These are phyloP conservation scores for Capniomyces stellatus DNA, from an alignment of 371 early-diverging fungal species.

Conservation along the genomic window DNA sequence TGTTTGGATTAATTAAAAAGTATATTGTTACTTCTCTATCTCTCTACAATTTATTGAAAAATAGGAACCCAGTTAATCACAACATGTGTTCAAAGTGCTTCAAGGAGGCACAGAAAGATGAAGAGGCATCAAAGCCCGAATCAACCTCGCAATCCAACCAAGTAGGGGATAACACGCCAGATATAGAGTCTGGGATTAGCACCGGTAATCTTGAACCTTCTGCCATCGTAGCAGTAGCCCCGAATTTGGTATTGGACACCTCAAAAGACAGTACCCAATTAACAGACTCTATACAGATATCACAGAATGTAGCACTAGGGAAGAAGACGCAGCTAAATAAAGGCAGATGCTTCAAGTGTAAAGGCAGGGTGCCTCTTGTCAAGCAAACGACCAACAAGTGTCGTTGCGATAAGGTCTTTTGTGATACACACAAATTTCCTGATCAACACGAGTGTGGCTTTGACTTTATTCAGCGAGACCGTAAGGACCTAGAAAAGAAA, in stretches of 20 bases:
- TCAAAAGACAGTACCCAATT: too few relatives aligned
- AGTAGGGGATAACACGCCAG: too few relatives aligned
- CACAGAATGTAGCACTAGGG: too few relatives aligned
- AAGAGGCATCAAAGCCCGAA: constrained; percentile 3
- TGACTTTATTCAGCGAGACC: constrained; percentile 42
- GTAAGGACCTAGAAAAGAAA: constrained; percentile 44
- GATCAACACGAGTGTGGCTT: constrained; percentile 59
- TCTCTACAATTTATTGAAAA: background rate
- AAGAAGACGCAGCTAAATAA: too few relatives aligned
- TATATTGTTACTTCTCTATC: background rate
- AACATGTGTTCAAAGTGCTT: constrained; percentile 70
- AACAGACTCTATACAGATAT: too few relatives aligned
- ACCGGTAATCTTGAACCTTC: too few relatives aligned
- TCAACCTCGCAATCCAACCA: constrained; percentile 1
- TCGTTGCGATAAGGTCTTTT: constrained; percentile 58
- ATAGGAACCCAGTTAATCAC: constrained; percentile 37
- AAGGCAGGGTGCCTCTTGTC: constrained; percentile 54
- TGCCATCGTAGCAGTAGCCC: too few relatives aligned
- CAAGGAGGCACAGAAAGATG: constrained; percentile 30
- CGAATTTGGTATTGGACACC: too few relatives aligned
- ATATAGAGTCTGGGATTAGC: too few relatives aligned
- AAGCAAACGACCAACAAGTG: constrained; percentile 70
- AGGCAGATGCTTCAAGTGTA: constrained; percentile 54
- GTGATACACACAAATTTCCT: constrained; percentile 57
- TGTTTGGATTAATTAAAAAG: background rate